Evolutionary conservation across 2,329 filamentous ascomycete genomes (phyloP).

Genomic region (Ceratocystis destructans): DNA sequence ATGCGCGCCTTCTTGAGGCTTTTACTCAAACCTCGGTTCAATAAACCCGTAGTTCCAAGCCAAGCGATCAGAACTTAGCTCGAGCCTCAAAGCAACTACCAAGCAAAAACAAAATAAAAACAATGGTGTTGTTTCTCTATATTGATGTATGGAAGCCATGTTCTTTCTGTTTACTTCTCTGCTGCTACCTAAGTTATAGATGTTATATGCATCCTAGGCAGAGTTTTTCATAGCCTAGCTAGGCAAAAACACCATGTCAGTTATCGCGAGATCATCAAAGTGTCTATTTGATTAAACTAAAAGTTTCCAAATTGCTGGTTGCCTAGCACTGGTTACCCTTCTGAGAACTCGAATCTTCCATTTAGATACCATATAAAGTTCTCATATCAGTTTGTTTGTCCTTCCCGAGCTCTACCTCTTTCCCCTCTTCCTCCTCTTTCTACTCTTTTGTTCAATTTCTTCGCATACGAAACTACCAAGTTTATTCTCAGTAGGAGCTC

Average conservation of each 20-base stretch:
- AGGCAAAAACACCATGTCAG: background rate
- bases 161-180: background rate
- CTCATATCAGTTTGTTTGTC: conserved; percentile 9
- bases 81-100: background rate
- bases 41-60: background rate
- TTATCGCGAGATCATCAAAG: background rate
- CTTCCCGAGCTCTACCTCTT: conserved; percentile 10
- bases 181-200: background rate
- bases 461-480: background rate
- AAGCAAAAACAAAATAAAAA: background rate
- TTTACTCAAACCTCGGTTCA: background rate
- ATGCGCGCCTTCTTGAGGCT: background rate
- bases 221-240: background rate
- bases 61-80: background rate
- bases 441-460: conserved; percentile 16
- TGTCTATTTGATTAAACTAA: background rate
- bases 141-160: no score
- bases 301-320: background rate
- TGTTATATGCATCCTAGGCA: background rate
- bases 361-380: background rate
- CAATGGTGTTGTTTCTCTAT: no score
- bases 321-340: background rate
- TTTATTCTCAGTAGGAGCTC: conserved; percentile 4
- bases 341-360: background rate
- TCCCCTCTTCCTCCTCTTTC: conserved; percentile 10